These are phyloP conservation scores for Amborella trichopoda DNA, from an alignment of 164 flowering plant genomes.

Conservation along the genomic window DNA sequence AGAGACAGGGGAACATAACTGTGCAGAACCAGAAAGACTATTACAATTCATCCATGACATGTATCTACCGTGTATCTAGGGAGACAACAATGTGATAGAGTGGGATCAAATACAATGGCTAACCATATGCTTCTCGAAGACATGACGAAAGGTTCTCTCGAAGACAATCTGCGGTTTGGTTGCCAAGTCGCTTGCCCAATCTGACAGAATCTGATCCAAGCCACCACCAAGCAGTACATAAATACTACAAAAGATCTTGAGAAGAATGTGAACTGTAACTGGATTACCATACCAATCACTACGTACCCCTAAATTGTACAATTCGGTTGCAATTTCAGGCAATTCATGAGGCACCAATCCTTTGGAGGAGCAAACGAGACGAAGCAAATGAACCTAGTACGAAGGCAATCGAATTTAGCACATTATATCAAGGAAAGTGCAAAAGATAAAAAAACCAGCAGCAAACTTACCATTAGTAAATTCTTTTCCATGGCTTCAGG, in stretches of 20 bases:
- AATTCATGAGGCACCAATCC: constrained; percentile 52
- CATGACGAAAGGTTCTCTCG: constrained; percentile 49
- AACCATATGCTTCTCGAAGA: constrained; percentile 54
- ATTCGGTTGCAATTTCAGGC: constrained; percentile 59
- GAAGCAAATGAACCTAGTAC: constrained; percentile 83
- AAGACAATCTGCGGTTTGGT: constrained; percentile 43
- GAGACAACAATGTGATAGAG: no score
- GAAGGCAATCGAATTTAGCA: neutral
- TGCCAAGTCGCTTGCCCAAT: constrained; percentile 46
- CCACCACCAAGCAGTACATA: constrained; percentile 4
- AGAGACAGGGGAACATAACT: constrained; percentile 46
- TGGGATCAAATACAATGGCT: constrained; percentile 6
- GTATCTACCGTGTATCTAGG: no score
- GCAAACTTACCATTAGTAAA: constrained; percentile 59
- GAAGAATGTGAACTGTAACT: neutral
- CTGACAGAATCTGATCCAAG: constrained; percentile 59
- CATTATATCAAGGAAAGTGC: neutral
- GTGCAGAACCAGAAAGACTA: no score
- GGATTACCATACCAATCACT: neutral
- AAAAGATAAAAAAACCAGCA: constrained; percentile 1
- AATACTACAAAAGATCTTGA: neutral
- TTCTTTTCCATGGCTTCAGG: constrained; percentile 40
- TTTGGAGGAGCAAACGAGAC: constrained; percentile 80
- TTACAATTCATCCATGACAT: no score
- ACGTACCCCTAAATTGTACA: constrained; percentile 66